These are phyloP conservation scores for Paramecium pentaurelia DNA, from an alignment of 73 alveolate genomes.

Conservation along the genomic window DNA sequence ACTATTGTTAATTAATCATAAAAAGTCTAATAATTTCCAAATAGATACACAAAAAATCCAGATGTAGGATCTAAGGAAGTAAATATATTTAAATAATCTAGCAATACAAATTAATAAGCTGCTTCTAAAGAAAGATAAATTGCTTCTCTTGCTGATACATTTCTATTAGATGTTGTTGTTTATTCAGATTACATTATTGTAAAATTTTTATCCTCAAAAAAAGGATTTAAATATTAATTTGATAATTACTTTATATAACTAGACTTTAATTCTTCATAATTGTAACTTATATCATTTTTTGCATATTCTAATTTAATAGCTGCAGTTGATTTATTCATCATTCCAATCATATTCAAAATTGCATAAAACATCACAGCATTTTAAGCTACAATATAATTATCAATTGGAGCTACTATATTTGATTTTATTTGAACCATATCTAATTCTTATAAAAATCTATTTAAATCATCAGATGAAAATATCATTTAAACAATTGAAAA, in stretches of 20 bases:
- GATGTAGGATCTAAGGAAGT: neutral
- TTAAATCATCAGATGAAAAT: neutral
- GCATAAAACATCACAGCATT: neutral
- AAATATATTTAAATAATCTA: neutral
- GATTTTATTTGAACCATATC: constrained; percentile 23
- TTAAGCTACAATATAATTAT: neutral
- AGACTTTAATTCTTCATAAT: neutral
- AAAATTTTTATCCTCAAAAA: neutral
- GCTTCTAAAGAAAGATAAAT: neutral
- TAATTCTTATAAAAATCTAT: constrained; percentile 1
- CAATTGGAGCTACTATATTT: neutral
- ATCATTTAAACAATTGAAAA: neutral
- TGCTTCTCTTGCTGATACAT: neutral
- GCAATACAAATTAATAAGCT: neutral
- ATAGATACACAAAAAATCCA: neutral
- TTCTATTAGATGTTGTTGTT: neutral
- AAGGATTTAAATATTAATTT: constrained; percentile 20
- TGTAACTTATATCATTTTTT: neutral
- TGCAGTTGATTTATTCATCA: neutral
- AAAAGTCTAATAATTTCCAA: neutral
- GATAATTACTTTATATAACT: neutral
- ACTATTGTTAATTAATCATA: neutral
- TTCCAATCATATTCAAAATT: neutral
- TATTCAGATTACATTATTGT: neutral
- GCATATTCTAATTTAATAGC: neutral